Evolutionary conservation across 495 filamentous ascomycete genomes (phyloP).

Genomic region (Hyaloscypha hepaticicola): DNA sequence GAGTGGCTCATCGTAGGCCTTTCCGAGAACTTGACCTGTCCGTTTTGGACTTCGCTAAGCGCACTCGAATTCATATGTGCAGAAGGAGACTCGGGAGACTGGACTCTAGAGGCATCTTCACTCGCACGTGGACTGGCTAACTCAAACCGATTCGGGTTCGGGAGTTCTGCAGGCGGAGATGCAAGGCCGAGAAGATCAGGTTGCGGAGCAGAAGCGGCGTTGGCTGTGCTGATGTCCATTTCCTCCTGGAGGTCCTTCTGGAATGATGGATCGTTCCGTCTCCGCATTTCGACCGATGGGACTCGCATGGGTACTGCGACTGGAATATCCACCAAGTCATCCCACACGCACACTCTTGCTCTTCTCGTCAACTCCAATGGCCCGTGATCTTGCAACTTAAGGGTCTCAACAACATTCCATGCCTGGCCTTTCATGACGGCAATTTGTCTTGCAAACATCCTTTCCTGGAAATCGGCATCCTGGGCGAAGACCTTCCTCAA

Average conservation of each 20-base stretch:
- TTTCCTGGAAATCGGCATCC: conserved; percentile 94
- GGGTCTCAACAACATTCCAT: conserved; percentile 97
- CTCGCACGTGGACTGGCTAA: conserved; percentile 53
- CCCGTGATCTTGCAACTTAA: conserved; percentile 89
- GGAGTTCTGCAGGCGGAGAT: conserved; percentile 60
- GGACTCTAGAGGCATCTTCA: conserved; percentile 19
- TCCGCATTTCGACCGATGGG: conserved; percentile 74
- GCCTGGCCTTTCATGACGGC: conserved; percentile 99
- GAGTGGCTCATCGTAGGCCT: conserved; percentile 24
- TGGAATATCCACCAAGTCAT: conserved; percentile 94
- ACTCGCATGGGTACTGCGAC: conserved; percentile 85
- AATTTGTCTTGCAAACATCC: conserved; percentile 95
- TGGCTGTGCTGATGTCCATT: conserved; percentile 84
- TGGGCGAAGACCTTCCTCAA: conserved; percentile 82
- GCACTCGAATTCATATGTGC: conserved; percentile 16
- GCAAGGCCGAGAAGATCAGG: conserved; percentile 75
- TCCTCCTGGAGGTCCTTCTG: conserved; percentile 52
- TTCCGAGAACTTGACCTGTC: conserved; percentile 27
- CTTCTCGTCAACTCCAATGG: conserved; percentile 90
- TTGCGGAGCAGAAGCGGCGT: conserved; percentile 51
- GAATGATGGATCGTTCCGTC: conserved; percentile 49
- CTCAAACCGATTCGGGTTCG: conserved; percentile 84
- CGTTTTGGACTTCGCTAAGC: conserved; percentile 16
- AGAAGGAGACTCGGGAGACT: conserved; percentile 18
- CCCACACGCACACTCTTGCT: conserved; percentile 93